These are phyloP conservation scores for Pseudozyma flocculosa DNA, from an alignment of 1,284 basidiomycete species.

Conservation along the genomic window DNA sequence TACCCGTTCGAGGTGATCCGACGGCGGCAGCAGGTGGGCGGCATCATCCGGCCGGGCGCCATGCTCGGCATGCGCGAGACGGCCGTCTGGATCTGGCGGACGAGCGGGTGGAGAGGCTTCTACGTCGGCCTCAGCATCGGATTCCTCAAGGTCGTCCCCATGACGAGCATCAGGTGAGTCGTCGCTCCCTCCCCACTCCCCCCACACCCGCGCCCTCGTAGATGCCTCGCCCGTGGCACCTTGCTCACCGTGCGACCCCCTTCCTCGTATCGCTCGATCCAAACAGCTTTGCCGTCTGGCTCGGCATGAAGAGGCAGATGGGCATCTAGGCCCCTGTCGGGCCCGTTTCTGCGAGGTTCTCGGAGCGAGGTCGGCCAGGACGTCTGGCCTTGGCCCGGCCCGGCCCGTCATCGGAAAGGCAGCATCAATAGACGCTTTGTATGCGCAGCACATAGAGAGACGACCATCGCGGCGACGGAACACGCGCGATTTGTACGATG, in stretches of 20 bases:
- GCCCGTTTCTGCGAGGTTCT: too few species aligned
- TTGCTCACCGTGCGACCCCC: too few species aligned
- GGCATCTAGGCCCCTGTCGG: conserved; percentile 27
- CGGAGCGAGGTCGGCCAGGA: too few species aligned
- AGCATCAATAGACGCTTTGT: too few species aligned
- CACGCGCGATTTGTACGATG: too few species aligned
- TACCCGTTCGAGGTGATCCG: conserved; percentile 96
- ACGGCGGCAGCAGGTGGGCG: conserved; percentile 93
- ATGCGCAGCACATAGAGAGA: too few species aligned
- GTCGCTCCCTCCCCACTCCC: not conserved
- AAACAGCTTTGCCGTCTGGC: conserved; percentile 52
- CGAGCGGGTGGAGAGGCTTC: conserved; percentile 80
- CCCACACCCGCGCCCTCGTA: not conserved
- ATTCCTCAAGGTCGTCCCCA: conserved; percentile 93
- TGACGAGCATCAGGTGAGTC: conserved; percentile 65
- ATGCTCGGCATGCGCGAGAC: conserved; percentile 54
- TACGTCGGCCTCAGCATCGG: conserved; percentile 92
- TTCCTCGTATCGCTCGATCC: not conserved
- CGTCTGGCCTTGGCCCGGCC: too few species aligned
- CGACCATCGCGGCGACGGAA: too few species aligned
- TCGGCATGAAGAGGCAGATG: conserved; percentile 55
- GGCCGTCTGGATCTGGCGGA: conserved; percentile 66
- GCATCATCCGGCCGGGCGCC: conserved; percentile 45
- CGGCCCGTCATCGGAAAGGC: too few species aligned
- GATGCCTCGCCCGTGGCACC: not conserved